phyloP scores from a whole-genome alignment of 805 yeast species.

The Ogataea trehalophila region DNA sequence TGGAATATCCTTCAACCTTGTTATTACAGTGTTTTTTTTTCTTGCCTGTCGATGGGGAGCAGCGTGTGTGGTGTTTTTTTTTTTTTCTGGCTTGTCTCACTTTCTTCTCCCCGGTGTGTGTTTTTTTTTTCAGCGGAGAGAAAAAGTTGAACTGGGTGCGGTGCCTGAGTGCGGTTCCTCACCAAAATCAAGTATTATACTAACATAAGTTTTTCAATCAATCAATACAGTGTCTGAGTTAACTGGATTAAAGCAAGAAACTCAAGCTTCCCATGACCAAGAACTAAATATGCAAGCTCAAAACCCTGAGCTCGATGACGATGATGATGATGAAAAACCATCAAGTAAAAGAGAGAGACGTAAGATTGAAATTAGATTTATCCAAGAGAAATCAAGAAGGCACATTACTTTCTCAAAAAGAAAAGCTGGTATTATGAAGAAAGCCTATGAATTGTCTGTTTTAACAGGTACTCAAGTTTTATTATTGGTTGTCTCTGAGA shows the following conservation, averaged over 20 bases:
- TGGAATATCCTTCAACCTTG: no score
- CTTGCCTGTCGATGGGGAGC: no score
- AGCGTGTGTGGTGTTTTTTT: no score
- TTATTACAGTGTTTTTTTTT: no score
- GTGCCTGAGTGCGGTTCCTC: no score
- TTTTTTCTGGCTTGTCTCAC: no score
- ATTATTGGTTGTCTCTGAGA: constrained; percentile 90
- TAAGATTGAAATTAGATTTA: constrained; percentile 94
- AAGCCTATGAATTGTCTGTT: constrained; percentile 96
- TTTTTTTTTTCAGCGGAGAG: no score
- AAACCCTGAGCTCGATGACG: constrained; percentile 38
- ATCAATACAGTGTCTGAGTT: constrained; percentile 21
- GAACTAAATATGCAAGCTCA: constrained; percentile 20
- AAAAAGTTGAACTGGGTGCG: no score
- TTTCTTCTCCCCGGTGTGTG: no score
- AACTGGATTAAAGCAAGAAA: constrained; percentile 19
- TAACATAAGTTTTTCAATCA: constrained; percentile 3
- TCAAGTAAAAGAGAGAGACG: constrained; percentile 59
- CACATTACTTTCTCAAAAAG: constrained; percentile 97
- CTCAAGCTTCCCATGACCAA: constrained; percentile 20
- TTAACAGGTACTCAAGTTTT: constrained; percentile 97
- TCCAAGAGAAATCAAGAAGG: constrained; percentile 95
- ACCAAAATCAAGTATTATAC: constrained; percentile 1
- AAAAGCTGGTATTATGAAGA: constrained; percentile 98
- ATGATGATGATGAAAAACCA: constrained; percentile 43